phyloP scores from a whole-genome alignment of 805 yeast species.

The Candida namnaoensis region DNA sequence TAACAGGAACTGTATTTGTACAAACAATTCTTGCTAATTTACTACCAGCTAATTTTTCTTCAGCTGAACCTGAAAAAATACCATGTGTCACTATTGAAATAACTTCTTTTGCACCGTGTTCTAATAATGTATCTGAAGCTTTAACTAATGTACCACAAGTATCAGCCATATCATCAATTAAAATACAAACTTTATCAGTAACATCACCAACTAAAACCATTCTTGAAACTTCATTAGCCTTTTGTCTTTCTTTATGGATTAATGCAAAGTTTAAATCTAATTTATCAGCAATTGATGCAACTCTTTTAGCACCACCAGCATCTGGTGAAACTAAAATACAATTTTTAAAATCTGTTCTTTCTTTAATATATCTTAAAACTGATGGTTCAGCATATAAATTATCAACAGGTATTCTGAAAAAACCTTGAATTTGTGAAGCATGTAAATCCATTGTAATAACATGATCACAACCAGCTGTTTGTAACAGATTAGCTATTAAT shows the following conservation, averaged over 20 bases:
- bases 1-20: conserved; percentile 89
- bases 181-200: conserved; percentile 66
- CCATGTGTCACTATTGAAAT: conserved; percentile 96
- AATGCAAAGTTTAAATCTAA: conserved; percentile 89
- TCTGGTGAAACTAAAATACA: conserved; percentile 91
- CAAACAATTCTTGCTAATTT: conserved; percentile 71
- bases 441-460: conserved; percentile 95
- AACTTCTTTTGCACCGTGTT: conserved; percentile 76
- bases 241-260: conserved; percentile 92
- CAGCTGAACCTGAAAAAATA: conserved; percentile 79
- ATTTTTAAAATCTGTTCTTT: conserved; percentile 43
- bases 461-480: conserved; percentile 93
- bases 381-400: conserved; percentile 93
- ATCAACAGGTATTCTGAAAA: conserved; percentile 91
- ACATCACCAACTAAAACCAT: conserved; percentile 98
- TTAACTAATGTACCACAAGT: conserved; percentile 95
- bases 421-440: conserved; percentile 97
- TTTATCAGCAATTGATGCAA: conserved; percentile 87
- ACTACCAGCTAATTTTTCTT: conserved; percentile 59
- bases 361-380: conserved; percentile 73
- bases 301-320: conserved; percentile 98
- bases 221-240: conserved; percentile 88
- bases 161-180: conserved; percentile 97
- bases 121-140: conserved; percentile 82
- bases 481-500: conserved; percentile 81